These are phyloP conservation scores for Knufia fluminis DNA, from an alignment of 2,329 filamentous ascomycete genomes.

Conservation along the genomic window DNA sequence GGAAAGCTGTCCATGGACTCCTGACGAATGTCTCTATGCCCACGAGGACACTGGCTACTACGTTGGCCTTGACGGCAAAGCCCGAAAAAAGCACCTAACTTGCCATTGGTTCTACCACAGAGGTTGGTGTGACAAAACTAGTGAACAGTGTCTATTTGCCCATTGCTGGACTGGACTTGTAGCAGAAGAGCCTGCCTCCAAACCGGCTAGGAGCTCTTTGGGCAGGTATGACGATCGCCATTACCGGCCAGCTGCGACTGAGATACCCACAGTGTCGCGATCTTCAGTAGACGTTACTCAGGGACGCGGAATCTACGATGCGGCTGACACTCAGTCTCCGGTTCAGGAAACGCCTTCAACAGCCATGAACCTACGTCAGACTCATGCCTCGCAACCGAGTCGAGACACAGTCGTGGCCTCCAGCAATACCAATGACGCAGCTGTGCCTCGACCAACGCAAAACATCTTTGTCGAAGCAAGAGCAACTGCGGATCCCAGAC, in stretches of 20 bases:
- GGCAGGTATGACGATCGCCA: too few species aligned
- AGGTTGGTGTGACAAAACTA: constrained; percentile 4
- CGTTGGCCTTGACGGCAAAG: constrained; percentile 9
- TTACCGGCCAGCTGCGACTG: too few species aligned
- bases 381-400: too few species aligned
- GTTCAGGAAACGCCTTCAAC: neutral
- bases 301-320: too few species aligned
- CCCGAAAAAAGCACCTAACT: constrained; percentile 15
- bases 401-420: too few species aligned
- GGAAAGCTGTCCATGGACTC: constrained; percentile 3
- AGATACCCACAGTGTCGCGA: too few species aligned
- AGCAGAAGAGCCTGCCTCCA: constrained; percentile 10
- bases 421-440: too few species aligned
- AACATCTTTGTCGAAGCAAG: neutral
- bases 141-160: constrained; percentile 11
- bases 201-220: neutral
- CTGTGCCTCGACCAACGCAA: neutral
- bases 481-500: neutral
- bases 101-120: constrained; percentile 14
- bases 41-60: constrained; percentile 16
- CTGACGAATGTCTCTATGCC: constrained; percentile 9
- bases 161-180: constrained; percentile 14
- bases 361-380: neutral
- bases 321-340: neutral
- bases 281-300: too few species aligned